These are phyloP conservation scores for Serendipita vermifera DNA, from an alignment of 768 basidiomycete genomes.

Conservation along the genomic window DNA sequence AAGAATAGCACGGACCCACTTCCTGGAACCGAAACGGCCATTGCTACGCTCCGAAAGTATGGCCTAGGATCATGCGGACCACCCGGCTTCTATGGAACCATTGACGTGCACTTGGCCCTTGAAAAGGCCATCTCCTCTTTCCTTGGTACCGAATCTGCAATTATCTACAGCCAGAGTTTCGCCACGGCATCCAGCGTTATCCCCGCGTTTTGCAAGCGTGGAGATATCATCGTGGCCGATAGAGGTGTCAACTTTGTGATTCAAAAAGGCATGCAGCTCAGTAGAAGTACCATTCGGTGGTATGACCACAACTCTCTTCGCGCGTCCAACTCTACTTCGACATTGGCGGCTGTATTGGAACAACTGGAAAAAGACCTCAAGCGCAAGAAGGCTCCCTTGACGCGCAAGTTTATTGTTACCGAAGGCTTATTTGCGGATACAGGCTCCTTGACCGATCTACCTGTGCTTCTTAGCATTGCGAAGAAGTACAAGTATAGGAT, in stretches of 20 bases:
- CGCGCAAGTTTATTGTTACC: constrained; percentile 87
- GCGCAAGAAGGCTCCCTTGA: constrained; percentile 68
- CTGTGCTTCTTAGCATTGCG: constrained; percentile 59
- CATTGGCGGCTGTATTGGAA: constrained; percentile 77
- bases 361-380: constrained; percentile 77
- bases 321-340: constrained; percentile 20
- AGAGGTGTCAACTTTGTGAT: constrained; percentile 92
- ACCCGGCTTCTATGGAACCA: constrained; percentile 90
- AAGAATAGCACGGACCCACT: background rate
- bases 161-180: constrained; percentile 91
- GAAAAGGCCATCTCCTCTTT: constrained; percentile 87
- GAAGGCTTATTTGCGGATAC: constrained; percentile 96
- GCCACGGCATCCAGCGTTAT: constrained; percentile 87
- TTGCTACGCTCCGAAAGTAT: constrained; percentile 75
- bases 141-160: constrained; percentile 74
- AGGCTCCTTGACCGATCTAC: constrained; percentile 82
- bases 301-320: constrained; percentile 92
- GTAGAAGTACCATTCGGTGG: constrained; percentile 83
- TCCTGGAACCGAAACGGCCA: constrained; percentile 51
- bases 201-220: constrained; percentile 93
- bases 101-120: constrained; percentile 83
- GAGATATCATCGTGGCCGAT: constrained; percentile 96
- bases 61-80: constrained; percentile 94
- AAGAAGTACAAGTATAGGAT: constrained; percentile 90
- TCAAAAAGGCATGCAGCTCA: constrained; percentile 91